Evolutionary conservation across 345 rosid species (phyloP).

Genomic region (Aquilaria malaccensis): DNA sequence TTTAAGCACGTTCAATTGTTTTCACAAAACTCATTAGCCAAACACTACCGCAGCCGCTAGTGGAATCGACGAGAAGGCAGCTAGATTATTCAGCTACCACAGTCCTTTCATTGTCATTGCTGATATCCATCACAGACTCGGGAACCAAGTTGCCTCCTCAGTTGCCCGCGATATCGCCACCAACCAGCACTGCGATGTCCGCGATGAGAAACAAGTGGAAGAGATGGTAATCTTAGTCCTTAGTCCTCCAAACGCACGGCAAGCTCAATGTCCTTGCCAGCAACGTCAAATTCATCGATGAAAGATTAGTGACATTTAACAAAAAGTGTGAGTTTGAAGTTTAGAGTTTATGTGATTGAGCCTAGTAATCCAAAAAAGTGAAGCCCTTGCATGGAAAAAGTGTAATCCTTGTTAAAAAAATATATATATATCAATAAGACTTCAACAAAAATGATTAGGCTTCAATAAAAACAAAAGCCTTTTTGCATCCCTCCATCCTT

Average conservation of each 20-base stretch:
- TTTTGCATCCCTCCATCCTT: no score
- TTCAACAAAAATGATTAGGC: no score
- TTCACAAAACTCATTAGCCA: slow-evolving; percentile 4
- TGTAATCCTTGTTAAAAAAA: no score
- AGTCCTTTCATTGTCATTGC: slow-evolving; percentile 64
- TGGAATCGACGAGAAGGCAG: slow-evolving; percentile 80
- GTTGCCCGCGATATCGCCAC: slow-evolving; percentile 37
- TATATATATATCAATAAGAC: no score
- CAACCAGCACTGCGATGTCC: slow-evolving; percentile 69
- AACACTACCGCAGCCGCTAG: slow-evolving; percentile 48
- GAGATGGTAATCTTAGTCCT: slow-evolving; percentile 39
- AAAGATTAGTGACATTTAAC: no score
- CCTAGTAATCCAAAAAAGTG: no score
- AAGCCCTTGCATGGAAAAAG: no score
- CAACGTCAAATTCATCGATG: slow-evolving; percentile 74
- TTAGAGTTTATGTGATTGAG: no score
- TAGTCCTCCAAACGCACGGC: slow-evolving; percentile 32
- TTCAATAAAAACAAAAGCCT: no score
- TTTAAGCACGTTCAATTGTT: slow-evolving; percentile 11
- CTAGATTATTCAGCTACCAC: slow-evolving; percentile 42
- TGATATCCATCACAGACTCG: slow-evolving; percentile 68
- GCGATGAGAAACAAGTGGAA: slow-evolving; percentile 70
- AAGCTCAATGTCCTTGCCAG: slow-evolving; percentile 67
- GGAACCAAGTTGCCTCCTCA: slow-evolving; percentile 35
- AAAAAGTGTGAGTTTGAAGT: no score